Evolutionary conservation across 2,329 filamentous ascomycete species (phyloP).

Genomic region (Venturia aucupariae): DNA sequence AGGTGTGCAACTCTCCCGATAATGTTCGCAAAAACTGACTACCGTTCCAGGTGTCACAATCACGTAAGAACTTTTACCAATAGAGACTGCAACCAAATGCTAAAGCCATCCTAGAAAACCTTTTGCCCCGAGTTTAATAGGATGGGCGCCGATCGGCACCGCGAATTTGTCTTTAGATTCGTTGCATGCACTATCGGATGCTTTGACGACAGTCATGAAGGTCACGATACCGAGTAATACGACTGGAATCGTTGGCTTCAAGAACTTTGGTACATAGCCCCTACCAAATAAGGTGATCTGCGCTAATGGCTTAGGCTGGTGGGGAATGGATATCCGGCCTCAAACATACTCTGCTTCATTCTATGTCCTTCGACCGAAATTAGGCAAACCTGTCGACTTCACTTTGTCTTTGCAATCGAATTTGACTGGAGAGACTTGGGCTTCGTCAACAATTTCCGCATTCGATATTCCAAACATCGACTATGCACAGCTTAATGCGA

Average conservation of each 20-base stretch:
- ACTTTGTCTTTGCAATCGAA: conserved; percentile 32
- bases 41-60: conserved; percentile 18
- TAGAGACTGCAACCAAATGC: neutral
- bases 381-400: conserved; percentile 29
- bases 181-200: conserved; percentile 35
- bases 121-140: conserved; percentile 21
- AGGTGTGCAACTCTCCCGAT: conserved; percentile 23
- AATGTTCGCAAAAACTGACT: conserved; percentile 19
- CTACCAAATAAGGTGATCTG: neutral
- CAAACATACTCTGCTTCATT: conserved; percentile 44
- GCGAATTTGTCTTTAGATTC: conserved; percentile 30
- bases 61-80: conserved; percentile 13
- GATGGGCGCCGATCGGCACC: conserved; percentile 26
- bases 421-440: conserved; percentile 23
- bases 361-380: conserved; percentile 33
- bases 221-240: conserved; percentile 29
- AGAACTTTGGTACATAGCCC: conserved; percentile 32
- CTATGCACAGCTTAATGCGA: conserved; percentile 28
- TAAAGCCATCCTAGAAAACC: conserved; percentile 24
- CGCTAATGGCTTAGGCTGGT: conserved; percentile 28
- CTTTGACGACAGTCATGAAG: conserved; percentile 35
- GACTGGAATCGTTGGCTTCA: conserved; percentile 36
- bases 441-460: conserved; percentile 22
- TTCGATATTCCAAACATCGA: conserved; percentile 19
- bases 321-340: conserved; percentile 41